phyloP scores from a whole-genome alignment of 169 alveolate genomes.

The Cryptosporidium viatorum region DNA sequence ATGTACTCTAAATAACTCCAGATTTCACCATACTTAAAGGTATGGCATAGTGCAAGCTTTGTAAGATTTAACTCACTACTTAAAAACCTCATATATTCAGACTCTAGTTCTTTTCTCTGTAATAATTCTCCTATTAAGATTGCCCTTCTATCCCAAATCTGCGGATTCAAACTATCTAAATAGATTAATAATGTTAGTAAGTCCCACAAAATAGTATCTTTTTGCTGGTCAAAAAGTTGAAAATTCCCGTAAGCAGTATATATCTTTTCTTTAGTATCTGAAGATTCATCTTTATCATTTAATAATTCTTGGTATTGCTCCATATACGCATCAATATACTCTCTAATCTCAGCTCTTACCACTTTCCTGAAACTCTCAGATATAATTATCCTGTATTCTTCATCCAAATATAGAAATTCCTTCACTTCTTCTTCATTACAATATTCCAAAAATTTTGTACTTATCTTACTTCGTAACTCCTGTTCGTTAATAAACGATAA shows the following conservation, averaged over 20 bases:
- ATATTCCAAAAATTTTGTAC: not conserved
- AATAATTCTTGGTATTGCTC: not conserved
- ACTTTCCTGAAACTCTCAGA: not conserved
- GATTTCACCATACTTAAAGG: slow-evolving; percentile 47
- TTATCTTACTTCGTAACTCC: not conserved
- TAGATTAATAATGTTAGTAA: slow-evolving; percentile 41
- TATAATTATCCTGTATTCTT: slow-evolving; percentile 25
- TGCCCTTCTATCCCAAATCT: slow-evolving; percentile 46
- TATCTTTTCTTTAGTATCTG: not conserved
- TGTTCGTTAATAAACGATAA: slow-evolving; percentile 5
- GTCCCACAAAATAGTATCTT: slow-evolving; percentile 57
- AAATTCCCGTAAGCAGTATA: not conserved
- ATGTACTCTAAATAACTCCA: slow-evolving; percentile 56
- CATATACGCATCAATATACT: slow-evolving; percentile 15
- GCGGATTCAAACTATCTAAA: slow-evolving; percentile 31
- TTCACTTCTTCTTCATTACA: slow-evolving; percentile 4
- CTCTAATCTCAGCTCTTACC: slow-evolving; percentile 20
- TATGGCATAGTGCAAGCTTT: slow-evolving; percentile 20
- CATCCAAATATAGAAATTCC: not conserved
- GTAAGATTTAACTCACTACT: slow-evolving; percentile 12
- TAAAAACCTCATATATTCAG: slow-evolving; percentile 9
- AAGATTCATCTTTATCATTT: not conserved
- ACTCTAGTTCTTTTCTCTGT: not conserved
- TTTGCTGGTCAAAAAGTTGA: not conserved
- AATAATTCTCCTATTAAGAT: not conserved